Evolutionary conservation across 2,329 filamentous ascomycete species (phyloP).

Genomic region (Truncatella angustata): DNA sequence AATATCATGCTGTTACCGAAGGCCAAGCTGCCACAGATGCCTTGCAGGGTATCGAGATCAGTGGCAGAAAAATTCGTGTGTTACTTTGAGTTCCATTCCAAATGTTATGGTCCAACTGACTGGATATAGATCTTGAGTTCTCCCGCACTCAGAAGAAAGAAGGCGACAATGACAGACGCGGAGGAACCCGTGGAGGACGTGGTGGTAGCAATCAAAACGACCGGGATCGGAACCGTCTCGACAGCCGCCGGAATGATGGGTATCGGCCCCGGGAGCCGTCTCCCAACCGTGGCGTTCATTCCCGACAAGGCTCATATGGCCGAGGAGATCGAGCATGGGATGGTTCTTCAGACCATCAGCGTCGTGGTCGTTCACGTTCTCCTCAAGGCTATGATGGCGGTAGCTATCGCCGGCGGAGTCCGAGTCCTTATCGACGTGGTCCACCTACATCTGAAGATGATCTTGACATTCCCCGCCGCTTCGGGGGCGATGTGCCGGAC

Average conservation of each 20-base stretch:
- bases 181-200: conserved; percentile 44
- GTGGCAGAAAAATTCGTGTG: conserved; percentile 93
- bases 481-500: conserved; percentile 76
- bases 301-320: conserved; percentile 32
- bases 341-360: conserved; percentile 29
- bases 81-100: conserved; percentile 30
- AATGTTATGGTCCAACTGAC: neutral
- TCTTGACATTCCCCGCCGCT: conserved; percentile 71
- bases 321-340: conserved; percentile 32
- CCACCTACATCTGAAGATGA: conserved; percentile 45
- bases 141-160: conserved; percentile 84
- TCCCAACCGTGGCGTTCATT: conserved; percentile 28
- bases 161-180: conserved; percentile 60
- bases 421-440: conserved; percentile 58
- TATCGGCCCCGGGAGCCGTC: conserved; percentile 22
- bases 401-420: conserved; percentile 66
- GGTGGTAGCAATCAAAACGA: conserved; percentile 49
- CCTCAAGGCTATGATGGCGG: conserved; percentile 50
- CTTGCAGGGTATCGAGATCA: conserved; percentile 77
- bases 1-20: conserved; percentile 77
- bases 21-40: conserved; percentile 72
- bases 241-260: conserved; percentile 23
- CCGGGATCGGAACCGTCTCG: conserved; percentile 32
- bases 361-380: conserved; percentile 68
- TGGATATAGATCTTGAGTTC: conserved; percentile 72